Evolutionary conservation across 208 protist genomes (phyloP), one percentile per base, ranked within the genome.

Genomic region (Tritrichomonas foetus): DNA sequence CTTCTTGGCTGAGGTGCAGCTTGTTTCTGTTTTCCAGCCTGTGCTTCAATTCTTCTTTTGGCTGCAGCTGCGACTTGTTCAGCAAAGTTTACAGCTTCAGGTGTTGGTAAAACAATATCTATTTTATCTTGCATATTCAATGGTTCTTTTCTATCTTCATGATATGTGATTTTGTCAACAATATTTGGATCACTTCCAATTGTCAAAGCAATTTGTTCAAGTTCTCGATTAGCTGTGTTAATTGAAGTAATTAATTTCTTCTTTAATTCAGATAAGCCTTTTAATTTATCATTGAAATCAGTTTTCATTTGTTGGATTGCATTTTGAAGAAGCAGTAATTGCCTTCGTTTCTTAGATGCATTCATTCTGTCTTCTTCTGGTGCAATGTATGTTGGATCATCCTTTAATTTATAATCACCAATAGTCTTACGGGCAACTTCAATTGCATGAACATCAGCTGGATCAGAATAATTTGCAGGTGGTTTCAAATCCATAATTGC

Each of bases 391-490:
- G 95, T 94, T 0, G 96, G 94, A 84, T 97, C 93, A 57, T 95
- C 95, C 82, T 98, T 98, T 49, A 99, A 95, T 25, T 98, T 96
- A 94, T 98, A 98, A 94, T 99, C 98, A 47, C 98, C 98, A 94
- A 98, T 98, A 20, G 96, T 66, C 66, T 95, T 93, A 72, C 97
- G 72, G 44, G 97, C 96, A 47, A 95, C 89, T 22, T 78, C 92
- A 66, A 98, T 97, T 30, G 80, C 94, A 0, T 92, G 84, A 13
- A 97, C 94, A 66, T 98, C 96, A 5, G 94, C 66, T 30, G 94
- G 96, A 66, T 98, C 97, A 84, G 98, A 97, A 57, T 96, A 95
- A 9, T 95, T 95, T 9, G 97, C 97, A 92, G 97, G 96, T 1
- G 98, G 98, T 72, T 97, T 96, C 39, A 39, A 20, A 14, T 89